phyloP scores from a whole-genome alignment of 169 alveolate genomes.

The Cryptosporidium ubiquitum region DNA sequence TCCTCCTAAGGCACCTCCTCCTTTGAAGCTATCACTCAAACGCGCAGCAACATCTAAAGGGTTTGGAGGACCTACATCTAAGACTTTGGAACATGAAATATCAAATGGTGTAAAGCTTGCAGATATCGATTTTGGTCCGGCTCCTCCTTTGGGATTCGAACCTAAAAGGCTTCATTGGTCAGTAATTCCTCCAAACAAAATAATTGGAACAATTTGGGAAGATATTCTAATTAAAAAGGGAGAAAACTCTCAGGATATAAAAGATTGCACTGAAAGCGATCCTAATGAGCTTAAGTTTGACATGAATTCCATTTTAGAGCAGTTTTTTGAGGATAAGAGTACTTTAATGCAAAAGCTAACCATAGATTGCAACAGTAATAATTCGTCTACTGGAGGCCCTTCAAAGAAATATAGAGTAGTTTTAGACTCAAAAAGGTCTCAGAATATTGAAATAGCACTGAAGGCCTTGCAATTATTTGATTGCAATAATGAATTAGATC shows the following conservation, averaged over 20 bases:
- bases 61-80: background rate
- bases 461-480: conserved; percentile 70
- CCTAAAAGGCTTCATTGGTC: conserved; percentile 73
- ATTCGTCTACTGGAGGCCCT: background rate
- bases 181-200: conserved; percentile 64
- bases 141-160: conserved; percentile 72
- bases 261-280: background rate
- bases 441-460: conserved; percentile 57
- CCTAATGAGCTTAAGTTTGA: conserved; percentile 29
- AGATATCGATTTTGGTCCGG: conserved; percentile 60
- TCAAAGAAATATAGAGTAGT: conserved; percentile 50
- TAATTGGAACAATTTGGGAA: conserved; percentile 68
- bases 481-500: conserved; percentile 44
- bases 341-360: conserved; percentile 22
- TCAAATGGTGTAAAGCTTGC: background rate
- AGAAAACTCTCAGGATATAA: background rate
- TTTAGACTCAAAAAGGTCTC: conserved; percentile 72
- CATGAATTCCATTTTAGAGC: conserved; percentile 25
- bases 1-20: conserved; percentile 62
- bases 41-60: conserved; percentile 6
- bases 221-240: conserved; percentile 35
- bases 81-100: background rate
- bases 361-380: background rate
- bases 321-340: conserved; percentile 58
- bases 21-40: conserved; percentile 4